phyloP scores from a whole-genome alignment of 495 filamentous ascomycete species.

The Lepidopterella palustris region DNA sequence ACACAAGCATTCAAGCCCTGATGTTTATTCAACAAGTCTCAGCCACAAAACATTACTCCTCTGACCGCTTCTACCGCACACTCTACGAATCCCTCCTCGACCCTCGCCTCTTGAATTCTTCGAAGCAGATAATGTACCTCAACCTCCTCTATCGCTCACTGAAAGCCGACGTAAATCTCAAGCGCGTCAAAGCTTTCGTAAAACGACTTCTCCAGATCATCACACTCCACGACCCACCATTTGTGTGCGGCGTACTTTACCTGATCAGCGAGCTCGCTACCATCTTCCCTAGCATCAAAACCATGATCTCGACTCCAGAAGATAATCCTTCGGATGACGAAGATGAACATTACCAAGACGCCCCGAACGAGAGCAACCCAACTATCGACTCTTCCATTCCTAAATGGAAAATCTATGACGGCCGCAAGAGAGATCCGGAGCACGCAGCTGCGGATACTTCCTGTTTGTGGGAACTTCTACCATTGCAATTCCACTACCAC shows the following conservation, averaged over 20 bases:
- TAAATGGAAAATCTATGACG: constrained; percentile 55
- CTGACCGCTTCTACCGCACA: constrained; percentile 89
- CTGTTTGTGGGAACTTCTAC: constrained; percentile 83
- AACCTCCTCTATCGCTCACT: constrained; percentile 84
- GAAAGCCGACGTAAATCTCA: constrained; percentile 77
- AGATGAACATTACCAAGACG: constrained; percentile 68
- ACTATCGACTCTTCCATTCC: constrained; percentile 5
- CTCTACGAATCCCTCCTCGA: constrained; percentile 93
- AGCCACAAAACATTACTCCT: constrained; percentile 63
- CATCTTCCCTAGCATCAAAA: constrained; percentile 65
- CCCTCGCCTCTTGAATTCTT: constrained; percentile 76
- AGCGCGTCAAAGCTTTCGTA: constrained; percentile 88
- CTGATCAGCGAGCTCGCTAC: constrained; percentile 73
- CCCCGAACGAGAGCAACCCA: constrained; percentile 49
- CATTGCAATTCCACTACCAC: constrained; percentile 79
- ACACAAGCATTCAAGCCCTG: constrained; percentile 92
- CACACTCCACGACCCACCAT: constrained; percentile 80
- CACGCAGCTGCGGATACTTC: constrained; percentile 83
- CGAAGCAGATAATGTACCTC: constrained; percentile 90
- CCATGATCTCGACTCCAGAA: constrained; percentile 67
- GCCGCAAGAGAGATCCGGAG: constrained; percentile 82
- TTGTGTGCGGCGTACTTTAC: constrained; percentile 83
- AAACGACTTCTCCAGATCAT: constrained; percentile 84
- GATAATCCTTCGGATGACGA: constrained; percentile 59
- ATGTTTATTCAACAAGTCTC: constrained; percentile 94